Conservation (phyloP, 2,329 filamentous ascomycete species). For the Xylaria digitata region DNA sequence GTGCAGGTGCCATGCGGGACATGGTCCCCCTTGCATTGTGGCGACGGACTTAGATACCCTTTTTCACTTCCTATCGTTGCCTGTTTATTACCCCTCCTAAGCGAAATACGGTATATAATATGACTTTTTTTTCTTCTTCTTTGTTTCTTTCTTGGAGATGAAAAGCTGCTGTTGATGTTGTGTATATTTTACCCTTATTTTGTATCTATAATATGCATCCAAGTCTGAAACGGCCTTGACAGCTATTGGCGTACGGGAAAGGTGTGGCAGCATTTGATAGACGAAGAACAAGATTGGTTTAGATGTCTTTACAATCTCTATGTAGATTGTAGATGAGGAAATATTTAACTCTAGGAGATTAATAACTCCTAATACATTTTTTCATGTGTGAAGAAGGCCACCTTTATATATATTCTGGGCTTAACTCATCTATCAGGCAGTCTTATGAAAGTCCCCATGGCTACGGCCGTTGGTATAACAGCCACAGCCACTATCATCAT, state of each 20-base stretch:
- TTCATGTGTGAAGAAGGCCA: neutral
- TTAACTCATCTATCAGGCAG: too few species aligned
- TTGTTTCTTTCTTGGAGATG: neutral
- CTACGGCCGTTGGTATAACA: too few species aligned
- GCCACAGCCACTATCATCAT: too few species aligned
- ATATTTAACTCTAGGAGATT: constrained; percentile 14
- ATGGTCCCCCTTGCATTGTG: constrained; percentile 16
- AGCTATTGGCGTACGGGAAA: constrained; percentile 23
- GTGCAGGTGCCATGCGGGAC: constrained; percentile 27
- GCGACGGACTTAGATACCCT: constrained; percentile 31
- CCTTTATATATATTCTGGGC: neutral
- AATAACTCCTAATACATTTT: neutral
- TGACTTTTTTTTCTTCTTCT: neutral
- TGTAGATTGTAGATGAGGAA: constrained; percentile 21
- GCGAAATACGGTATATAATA: constrained; percentile 26
- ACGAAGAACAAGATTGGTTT: constrained; percentile 19
- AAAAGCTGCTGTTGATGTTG: constrained; percentile 6
- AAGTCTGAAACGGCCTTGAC: constrained; percentile 18
- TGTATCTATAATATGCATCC: constrained; percentile 30
- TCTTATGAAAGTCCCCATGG: too few species aligned
- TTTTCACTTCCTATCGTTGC: constrained; percentile 11
- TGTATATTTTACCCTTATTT: constrained; percentile 24
- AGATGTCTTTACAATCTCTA: constrained; percentile 18
- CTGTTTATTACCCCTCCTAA: constrained; percentile 5
- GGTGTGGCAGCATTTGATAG: constrained; percentile 28